Base-by-base conservation (phyloP, 2,329 filamentous ascomycete genomes). In the Penicillium sp. region DNA sequence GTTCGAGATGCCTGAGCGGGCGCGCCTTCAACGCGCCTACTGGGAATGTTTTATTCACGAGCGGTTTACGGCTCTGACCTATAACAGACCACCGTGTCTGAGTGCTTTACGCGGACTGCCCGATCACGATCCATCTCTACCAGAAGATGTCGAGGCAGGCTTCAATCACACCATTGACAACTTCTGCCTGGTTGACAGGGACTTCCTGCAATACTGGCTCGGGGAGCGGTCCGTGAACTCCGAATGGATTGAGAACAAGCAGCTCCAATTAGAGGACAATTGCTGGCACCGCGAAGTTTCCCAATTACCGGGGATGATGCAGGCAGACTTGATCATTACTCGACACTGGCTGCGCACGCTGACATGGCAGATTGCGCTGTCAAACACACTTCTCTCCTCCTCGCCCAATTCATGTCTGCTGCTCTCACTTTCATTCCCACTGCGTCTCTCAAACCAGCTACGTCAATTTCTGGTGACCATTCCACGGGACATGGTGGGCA, bases 1-100 rank as follows among this genome's bases (percentile, higher is more conserved):
- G 0, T 60, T 82, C 0, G 61, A 70, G 5, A 66, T 67, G 3
- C 64, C 75, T 2, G 78, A 82, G 54, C 70, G 76, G 25, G 75
- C 78, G 25, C 72, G 75, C 51, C 69, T 80, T 51, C 81, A 84
- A 61, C 75, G 83, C 3, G 69, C 84, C 0, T 85, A 85, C 67
- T 86, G 83, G 83, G 79, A 84, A 62, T 79, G 78, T 12, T 85
- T 82, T 63, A 82, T 86, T 35, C 83, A 85, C 60, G 84, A 86
- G 66, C 79, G 84, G 15, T 86, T 85, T 66, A 66, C 83, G n/a
- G 80, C 81, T 37, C 80, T 85, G 28, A 73, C 82, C 4, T 79
- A 83, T 41, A 82, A 82, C 45, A 79, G 79, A 5, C 74, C 71
- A n/a, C 73, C 76, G 4, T 75, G 76, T 10, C 66, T 81, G n/a